Percentiles rank a stretch among this genome's conserved stretches.
Conservation (phyloP, 768 basidiomycete species). For the Trametes meyenii region DNA sequence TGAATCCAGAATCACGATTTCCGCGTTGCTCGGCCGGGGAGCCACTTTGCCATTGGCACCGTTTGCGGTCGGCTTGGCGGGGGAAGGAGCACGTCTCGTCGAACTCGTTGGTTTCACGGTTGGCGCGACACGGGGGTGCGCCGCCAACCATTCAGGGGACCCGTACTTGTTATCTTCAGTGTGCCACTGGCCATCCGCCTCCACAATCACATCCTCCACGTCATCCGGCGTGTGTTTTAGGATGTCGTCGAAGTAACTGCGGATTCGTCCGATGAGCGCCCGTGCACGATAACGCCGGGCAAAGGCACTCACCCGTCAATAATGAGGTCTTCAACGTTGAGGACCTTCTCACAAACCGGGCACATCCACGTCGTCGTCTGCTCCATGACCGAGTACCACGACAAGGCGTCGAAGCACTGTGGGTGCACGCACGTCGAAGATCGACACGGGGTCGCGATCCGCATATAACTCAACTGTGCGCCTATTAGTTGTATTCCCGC, state of each 20-base stretch:
- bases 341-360: slow-evolving; percentile 84
- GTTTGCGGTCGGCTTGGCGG: slow-evolving; percentile 28
- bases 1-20: slow-evolving; percentile 70
- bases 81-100: slow-evolving; percentile 24
- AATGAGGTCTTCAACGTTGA: slow-evolving; percentile 82
- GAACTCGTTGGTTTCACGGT: slow-evolving; percentile 21
- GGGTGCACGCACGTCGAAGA: slow-evolving; percentile 87
- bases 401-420: slow-evolving; percentile 93
- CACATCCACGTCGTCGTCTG: slow-evolving; percentile 96
- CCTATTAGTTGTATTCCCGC: not conserved
- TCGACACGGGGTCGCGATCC: slow-evolving; percentile 82
- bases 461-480: slow-evolving; percentile 77
- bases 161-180: slow-evolving; percentile 85
- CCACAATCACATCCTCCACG: slow-evolving; percentile 91
- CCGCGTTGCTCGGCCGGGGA: slow-evolving; percentile 47
- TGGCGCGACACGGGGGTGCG: slow-evolving; percentile 39
- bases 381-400: slow-evolving; percentile 95
- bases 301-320: slow-evolving; percentile 81
- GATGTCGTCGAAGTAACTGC: slow-evolving; percentile 87
- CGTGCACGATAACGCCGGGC: not conserved
- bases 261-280: slow-evolving; percentile 1
- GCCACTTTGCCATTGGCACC: slow-evolving; percentile 41
- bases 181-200: slow-evolving; percentile 96
- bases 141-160: slow-evolving; percentile 68
- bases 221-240: slow-evolving; percentile 73